Evolutionary conservation across 306 rosid species (phyloP), one percentile per base, ranked within the genome.

Genomic region (Neltuma alba): DNA sequence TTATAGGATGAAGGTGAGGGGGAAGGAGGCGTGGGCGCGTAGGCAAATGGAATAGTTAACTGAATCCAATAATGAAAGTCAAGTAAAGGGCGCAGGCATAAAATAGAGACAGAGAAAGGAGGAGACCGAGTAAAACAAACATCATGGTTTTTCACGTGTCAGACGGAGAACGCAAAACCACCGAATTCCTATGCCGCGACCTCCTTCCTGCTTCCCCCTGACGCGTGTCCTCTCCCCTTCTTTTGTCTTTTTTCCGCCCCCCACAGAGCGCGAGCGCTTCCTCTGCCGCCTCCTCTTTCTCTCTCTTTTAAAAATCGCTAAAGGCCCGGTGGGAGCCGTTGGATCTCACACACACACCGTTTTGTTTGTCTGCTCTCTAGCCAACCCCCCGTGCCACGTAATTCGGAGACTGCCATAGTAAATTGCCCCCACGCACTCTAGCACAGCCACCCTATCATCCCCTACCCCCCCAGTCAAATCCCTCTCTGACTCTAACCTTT

Each of bases 331-430:
- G n/a, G n/a, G n/a, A n/a, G n/a, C n/a, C n/a, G 11, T 10, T n/a
- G 21, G n/a, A n/a, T n/a, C n/a, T n/a, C n/a, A n/a, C n/a, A 0
- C 54, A 6, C 54, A 4, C n/a, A 48, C 78, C 67, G 42, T 48
- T 42, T 47, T 6, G 0, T 37, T 31, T 61, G 83, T 71, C 82
- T 74, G 86, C 85, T 44, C 63, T 9, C 69, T 64, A 6, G 76
- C 82, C 88, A 87, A 50, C 84, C 85, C 89, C n/a, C 81, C 88
- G 83, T 88, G 93, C 94, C 97, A 91, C 97, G 92, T 88, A 89
- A 87, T 79, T 52, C 54, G 83, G 86, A 50, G 85, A 84, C 88
- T 73, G 65, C 20, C 38, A 57, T 79, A 37, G 79, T 79, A 71
- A 85, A 85, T 83, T 85, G 58, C 82, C 78, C 30, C 61, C 78